Conservation (phyloP, 208 protist species). For the Leishmania arabica region DNA sequence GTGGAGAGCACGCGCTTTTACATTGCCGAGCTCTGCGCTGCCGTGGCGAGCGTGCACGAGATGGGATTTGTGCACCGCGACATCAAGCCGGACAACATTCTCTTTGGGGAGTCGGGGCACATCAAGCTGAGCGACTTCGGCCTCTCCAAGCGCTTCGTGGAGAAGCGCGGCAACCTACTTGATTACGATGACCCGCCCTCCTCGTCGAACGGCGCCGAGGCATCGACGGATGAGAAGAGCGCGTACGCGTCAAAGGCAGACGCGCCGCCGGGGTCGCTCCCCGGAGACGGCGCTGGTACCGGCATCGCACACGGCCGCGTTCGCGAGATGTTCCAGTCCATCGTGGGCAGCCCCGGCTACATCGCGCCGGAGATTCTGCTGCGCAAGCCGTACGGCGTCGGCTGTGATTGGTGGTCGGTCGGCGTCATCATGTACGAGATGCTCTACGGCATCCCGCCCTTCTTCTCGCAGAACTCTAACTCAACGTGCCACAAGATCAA, state of each 20-base stretch:
- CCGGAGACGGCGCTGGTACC: background rate
- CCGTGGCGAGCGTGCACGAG: constrained; percentile 90
- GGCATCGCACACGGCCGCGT: constrained; percentile 33
- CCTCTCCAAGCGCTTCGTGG: constrained; percentile 92
- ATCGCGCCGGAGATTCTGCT: constrained; percentile 97
- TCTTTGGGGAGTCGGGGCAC: constrained; percentile 96
- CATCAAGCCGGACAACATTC: constrained; percentile 99
- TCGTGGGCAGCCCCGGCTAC: constrained; percentile 97
- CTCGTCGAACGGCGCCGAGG: constrained; percentile 17
- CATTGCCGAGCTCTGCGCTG: constrained; percentile 90
- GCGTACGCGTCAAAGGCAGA: constrained; percentile 8
- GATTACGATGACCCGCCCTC: constrained; percentile 44
- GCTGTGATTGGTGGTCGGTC: constrained; percentile 98
- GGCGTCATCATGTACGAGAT: constrained; percentile 98
- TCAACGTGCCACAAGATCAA: constrained; percentile 96
- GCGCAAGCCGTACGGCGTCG: constrained; percentile 92
- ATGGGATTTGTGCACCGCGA: constrained; percentile 95
- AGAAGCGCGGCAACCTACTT: constrained; percentile 65
- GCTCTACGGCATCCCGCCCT: constrained; percentile 96
- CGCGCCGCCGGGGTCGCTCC: background rate
- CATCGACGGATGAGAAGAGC: constrained; percentile 11
- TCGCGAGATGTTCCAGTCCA: constrained; percentile 89
- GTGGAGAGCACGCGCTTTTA: constrained; percentile 90
- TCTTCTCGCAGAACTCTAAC: constrained; percentile 92
- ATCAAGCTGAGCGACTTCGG: constrained; percentile 98